Evolutionary conservation across 2,329 filamentous ascomycete species (phyloP), one percentile per base, ranked within the genome.

Genomic region (Paecilomyces dactylethromorphus): DNA sequence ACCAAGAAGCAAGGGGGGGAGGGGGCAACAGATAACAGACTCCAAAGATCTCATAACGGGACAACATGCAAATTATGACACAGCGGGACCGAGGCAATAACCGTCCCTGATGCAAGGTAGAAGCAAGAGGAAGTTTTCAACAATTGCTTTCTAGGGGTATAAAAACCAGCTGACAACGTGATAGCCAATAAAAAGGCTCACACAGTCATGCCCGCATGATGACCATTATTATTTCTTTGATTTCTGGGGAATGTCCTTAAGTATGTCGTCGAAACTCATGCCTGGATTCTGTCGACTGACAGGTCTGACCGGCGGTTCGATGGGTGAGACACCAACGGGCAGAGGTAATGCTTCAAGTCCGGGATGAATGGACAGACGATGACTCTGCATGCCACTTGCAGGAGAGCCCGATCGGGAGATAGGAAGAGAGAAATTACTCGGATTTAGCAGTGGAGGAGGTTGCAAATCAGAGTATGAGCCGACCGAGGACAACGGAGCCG

Each of bases 251-350:
- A 77, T 72, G 53, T 74, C 73, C 59, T 71, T 74, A 55, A 81
- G 64, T 57, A 81, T 81, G 55, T 78, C 74, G 60, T 80, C 78
- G 61, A 81, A 81, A 56, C 76, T 80, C 70, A 79, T 76, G 56
- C 76, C 76, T 10, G 78, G 78, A 61, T 81, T 79, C 63, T 76
- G 71, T 22, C 71, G 70, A 55, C 72, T 75, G 10, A 72, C 66
- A 1, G 76, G 72, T n/a, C 76, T 69, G 22, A 71, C 63, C 3
- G 72, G 71, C 15, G 74, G 71, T 31, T 77, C 73, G 45, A 76
- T 68, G 10, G 77, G 75, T 6, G 71, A 69, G 54, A 78, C 74
- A 6, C 76, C 76, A 0, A 73, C 71, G 0, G 76, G 76, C 15
- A 79, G 61, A 2, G 76, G 76, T 29, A 78, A 62, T 1, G 76